These are phyloP conservation scores for Mortierella sp. DNA, from an alignment of 371 early-diverging fungal genomes.

Conservation along the genomic window DNA sequence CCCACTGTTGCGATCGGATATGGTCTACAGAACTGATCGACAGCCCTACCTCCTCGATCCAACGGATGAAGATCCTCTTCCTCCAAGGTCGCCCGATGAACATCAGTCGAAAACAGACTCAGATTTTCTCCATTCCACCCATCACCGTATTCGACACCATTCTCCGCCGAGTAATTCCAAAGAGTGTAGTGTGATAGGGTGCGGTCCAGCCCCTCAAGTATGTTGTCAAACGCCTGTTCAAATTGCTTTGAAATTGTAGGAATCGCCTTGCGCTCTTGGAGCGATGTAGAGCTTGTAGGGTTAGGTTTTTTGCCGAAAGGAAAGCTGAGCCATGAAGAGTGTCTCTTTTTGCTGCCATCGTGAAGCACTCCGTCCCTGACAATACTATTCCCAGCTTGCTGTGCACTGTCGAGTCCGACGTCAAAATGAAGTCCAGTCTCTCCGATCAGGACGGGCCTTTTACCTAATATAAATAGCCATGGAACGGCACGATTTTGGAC, in stretches of 20 bases:
- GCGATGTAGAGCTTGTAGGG: slow-evolving; percentile 14
- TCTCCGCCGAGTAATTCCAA: slow-evolving; percentile 77
- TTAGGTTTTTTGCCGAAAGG: too few species aligned
- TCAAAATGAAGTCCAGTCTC: slow-evolving; percentile 83
- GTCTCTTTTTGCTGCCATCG: neutral
- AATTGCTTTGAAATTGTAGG: slow-evolving; percentile 47
- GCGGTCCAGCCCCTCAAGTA: slow-evolving; percentile 68
- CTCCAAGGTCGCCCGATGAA: neutral
- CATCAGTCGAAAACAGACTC: slow-evolving; percentile 43
- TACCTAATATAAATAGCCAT: slow-evolving; percentile 13
- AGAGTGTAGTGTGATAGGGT: slow-evolving; percentile 68
- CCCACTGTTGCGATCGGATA: slow-evolving; percentile 48
- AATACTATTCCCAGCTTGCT: slow-evolving; percentile 27
- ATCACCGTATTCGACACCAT: slow-evolving; percentile 69
- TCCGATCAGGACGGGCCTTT: slow-evolving; percentile 70
- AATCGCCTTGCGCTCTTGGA: too few species aligned
- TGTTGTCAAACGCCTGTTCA: slow-evolving; percentile 69
- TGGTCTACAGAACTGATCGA: slow-evolving; percentile 50
- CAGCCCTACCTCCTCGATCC: slow-evolving; percentile 40
- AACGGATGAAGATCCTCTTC: slow-evolving; percentile 2
- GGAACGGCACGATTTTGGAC: too few species aligned
- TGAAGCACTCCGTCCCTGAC: neutral
- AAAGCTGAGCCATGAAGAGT: neutral
- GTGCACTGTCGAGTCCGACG: slow-evolving; percentile 58
- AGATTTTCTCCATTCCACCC: slow-evolving; percentile 82